Percentiles rank a stretch among this genome's conserved stretches.
phyloP scores from a whole-genome alignment of 2,329 filamentous ascomycete genomes.

The Aspergillus flavus region DNA sequence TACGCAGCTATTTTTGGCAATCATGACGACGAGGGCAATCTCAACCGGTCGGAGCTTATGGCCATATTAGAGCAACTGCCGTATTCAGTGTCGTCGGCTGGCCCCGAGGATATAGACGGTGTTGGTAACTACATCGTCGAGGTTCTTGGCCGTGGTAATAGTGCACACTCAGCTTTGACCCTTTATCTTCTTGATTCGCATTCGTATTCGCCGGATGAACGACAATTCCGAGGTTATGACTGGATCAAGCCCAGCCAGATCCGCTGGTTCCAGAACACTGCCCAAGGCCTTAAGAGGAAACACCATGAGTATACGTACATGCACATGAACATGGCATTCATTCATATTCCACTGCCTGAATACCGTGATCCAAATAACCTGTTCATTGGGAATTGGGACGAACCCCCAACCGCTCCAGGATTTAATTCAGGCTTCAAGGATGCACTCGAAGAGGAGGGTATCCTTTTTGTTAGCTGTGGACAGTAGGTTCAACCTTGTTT shows the following conservation, averaged over 20 bases:
- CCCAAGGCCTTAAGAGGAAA: conserved; percentile 70
- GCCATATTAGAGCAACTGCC: conserved; percentile 81
- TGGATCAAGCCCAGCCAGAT: conserved; percentile 96
- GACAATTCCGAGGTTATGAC: conserved; percentile 88
- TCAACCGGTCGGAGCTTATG: conserved; percentile 80
- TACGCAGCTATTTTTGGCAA: conserved; percentile 96
- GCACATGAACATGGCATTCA: conserved; percentile 95
- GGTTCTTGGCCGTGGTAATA: conserved; percentile 75
- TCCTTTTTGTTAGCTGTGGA: conserved; percentile 86
- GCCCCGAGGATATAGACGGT: conserved; percentile 81
- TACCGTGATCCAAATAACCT: conserved; percentile 67
- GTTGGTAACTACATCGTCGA: conserved; percentile 96
- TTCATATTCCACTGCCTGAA: conserved; percentile 94
- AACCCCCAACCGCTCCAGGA: conserved; percentile 80
- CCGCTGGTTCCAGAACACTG: conserved; percentile 86
- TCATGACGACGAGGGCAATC: conserved; percentile 88
- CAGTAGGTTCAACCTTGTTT: conserved; percentile 62
- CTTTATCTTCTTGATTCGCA: conserved; percentile 96
- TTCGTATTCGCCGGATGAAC: conserved; percentile 86
- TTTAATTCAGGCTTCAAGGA: conserved; percentile 95
- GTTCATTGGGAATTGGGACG: conserved; percentile 72
- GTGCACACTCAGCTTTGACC: conserved; percentile 85
- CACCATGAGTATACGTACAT: conserved; percentile 86
- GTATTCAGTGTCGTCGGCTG: conserved; percentile 83
- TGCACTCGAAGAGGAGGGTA: conserved; percentile 80